Evolutionary conservation across 2,329 filamentous ascomycete genomes (phyloP), one percentile per base, ranked within the genome.

Genomic region (Fusarium fujikuroi): DNA sequence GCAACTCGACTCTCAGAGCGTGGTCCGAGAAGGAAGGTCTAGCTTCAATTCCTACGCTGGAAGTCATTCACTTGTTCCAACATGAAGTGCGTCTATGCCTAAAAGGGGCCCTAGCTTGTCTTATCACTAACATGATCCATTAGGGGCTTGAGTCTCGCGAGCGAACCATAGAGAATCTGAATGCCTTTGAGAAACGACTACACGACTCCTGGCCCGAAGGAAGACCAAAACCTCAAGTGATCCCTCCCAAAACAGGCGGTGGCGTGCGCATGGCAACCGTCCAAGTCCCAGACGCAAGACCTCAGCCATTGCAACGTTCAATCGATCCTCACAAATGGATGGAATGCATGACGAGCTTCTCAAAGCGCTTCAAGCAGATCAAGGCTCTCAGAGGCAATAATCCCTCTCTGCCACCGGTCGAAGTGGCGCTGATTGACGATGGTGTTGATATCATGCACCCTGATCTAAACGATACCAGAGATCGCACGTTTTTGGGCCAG

Each of bases 21-120:
- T 70, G 64, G 68, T 70, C 64, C 2, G 68, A 60, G 30, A 64
- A 43, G 4, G 68, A 60, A 16, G 68, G 68, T 3, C 42, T 70
- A 2, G 49, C 68, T 15, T 25, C 23, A 2, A 58, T 64, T 9
- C 60, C 60, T 5, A 70, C 44, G 0, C 25, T 60, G 2, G 57
- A 52, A 14, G 34, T 18, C 7, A 60, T 69, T 9, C 30, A 64
- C 16, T n/a, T 70, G 9, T 57, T 25, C 25, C 60, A 70, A 9
- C 36, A 23, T 9, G 43, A 70, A n/a, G 64, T 57, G 52, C 5
- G 21, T 25, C 44, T 19, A 21, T 15, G 10, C n/a, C 40, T 15
- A 16, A 4, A 28, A 28, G 25, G 9, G 16, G 5, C 4, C n/a
- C 14, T 4, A 23, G 25, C 25, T 46, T 8, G 4, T 47, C n/a